Conservation (phyloP, 2,329 filamentous ascomycete species). For the Mycogone perniciosa region DNA sequence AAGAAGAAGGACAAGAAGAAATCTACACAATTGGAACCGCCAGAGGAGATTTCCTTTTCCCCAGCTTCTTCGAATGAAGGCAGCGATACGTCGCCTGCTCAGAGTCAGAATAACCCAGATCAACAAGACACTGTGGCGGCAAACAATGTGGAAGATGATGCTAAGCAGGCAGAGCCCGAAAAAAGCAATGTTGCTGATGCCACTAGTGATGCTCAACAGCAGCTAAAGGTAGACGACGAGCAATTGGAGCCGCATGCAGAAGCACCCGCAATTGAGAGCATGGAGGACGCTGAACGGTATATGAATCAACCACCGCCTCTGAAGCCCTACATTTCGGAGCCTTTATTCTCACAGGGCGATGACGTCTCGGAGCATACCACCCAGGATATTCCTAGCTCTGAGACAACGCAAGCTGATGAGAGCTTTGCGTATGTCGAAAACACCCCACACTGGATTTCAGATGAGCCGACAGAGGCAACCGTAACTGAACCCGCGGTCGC, state of each 20-base stretch:
- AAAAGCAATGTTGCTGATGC: not conserved
- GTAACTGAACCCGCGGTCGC: not conserved
- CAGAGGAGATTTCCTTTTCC: not conserved
- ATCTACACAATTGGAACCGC: not conserved
- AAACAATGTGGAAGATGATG: not conserved
- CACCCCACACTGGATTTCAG: not conserved
- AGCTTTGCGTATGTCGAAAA: not conserved
- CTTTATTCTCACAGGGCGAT: conserved; percentile 28
- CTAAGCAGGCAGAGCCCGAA: not conserved
- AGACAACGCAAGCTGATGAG: conserved; percentile 21
- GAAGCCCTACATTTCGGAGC: conserved; percentile 23
- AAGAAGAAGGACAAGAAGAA: conserved; percentile 12
- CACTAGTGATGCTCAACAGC: not conserved
- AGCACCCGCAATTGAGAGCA: not conserved
- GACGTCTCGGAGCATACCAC: conserved; percentile 18
- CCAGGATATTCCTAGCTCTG: conserved; percentile 18
- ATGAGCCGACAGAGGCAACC: not conserved
- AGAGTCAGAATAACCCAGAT: not conserved
- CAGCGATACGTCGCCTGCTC: not conserved
- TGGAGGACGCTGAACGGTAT: not conserved
- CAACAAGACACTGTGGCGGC: not conserved
- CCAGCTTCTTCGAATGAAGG: not conserved
- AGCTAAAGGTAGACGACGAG: not conserved
- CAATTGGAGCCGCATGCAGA: not conserved
- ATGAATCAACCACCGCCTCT: conserved; percentile 8